phyloP scores from a whole-genome alignment of 768 basidiomycete genomes.

The Suillus hirtellus region DNA sequence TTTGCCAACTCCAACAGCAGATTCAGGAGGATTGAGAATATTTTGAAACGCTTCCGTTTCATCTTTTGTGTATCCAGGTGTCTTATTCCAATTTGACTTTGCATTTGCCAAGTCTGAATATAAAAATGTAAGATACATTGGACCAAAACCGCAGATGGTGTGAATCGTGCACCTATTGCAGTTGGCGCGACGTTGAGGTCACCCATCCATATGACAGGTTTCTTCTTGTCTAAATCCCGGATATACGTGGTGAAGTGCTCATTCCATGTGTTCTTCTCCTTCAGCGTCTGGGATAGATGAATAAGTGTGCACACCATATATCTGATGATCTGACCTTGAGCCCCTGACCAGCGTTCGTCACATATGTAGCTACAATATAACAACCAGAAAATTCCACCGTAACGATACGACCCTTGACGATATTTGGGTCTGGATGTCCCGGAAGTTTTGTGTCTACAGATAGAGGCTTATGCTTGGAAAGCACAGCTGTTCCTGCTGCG shows the following conservation, averaged over 20 bases:
- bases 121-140: background rate
- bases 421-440: conserved; percentile 63
- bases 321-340: conserved; percentile 55
- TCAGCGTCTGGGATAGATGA: conserved; percentile 55
- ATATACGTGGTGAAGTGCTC: conserved; percentile 73
- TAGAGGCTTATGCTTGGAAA: conserved; percentile 76
- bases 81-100: conserved; percentile 84
- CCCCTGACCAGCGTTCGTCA: conserved; percentile 76
- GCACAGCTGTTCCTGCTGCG: conserved; percentile 78
- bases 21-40: conserved; percentile 56
- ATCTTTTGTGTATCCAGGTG: conserved; percentile 78
- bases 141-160: conserved; percentile 6
- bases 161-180: conserved; percentile 48
- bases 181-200: conserved; percentile 89
- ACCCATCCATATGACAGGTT: conserved; percentile 87
- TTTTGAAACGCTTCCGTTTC: conserved; percentile 76
- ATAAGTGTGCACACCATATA: background rate
- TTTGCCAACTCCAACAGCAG: conserved; percentile 37
- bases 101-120: conserved; percentile 66
- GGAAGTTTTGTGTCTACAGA: conserved; percentile 68
- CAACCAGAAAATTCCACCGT: conserved; percentile 76
- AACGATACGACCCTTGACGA: conserved; percentile 74
- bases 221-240: conserved; percentile 68
- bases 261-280: conserved; percentile 80
- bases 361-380: conserved; percentile 79